Conservation (phyloP, 1,139 yeast species). For the Meyerozyma elateridarum region DNA sequence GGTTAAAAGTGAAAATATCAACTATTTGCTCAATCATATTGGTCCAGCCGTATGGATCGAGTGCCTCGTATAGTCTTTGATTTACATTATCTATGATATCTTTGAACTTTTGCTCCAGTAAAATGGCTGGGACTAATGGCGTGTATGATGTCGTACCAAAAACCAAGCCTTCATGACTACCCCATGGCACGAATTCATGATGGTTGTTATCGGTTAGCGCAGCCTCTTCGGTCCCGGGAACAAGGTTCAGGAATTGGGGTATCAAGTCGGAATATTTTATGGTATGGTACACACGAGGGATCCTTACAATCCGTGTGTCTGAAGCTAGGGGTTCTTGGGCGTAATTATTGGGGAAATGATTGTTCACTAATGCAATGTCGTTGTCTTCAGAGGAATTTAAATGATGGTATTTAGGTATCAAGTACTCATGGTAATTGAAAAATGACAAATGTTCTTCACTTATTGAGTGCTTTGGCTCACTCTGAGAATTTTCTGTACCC, state of each 20-base stretch:
- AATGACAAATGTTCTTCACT: too few relatives aligned
- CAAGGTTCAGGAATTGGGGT: slow-evolving; percentile 54
- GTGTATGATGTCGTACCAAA: slow-evolving; percentile 54
- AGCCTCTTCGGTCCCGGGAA: slow-evolving; percentile 69
- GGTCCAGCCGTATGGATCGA: slow-evolving; percentile 27
- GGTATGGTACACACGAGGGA: slow-evolving; percentile 49
- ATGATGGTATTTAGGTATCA: slow-evolving; percentile 30
- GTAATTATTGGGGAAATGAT: slow-evolving; percentile 62
- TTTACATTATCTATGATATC: slow-evolving; percentile 46
- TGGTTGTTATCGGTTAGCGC: slow-evolving; percentile 31
- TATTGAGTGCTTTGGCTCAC: too few relatives aligned
- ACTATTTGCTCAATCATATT: slow-evolving; percentile 38
- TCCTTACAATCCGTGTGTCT: slow-evolving; percentile 54
- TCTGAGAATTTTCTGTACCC: too few relatives aligned
- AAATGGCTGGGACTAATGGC: slow-evolving; percentile 44
- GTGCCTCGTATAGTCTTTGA: slow-evolving; percentile 33
- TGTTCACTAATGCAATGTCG: slow-evolving; percentile 40
- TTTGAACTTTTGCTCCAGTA: slow-evolving; percentile 31
- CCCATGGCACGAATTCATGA: slow-evolving; percentile 28
- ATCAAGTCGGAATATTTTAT: slow-evolving; percentile 27
- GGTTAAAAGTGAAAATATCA: slow-evolving; percentile 44
- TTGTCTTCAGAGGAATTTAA: slow-evolving; percentile 11
- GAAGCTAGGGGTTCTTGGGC: slow-evolving; percentile 21
- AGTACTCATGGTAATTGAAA: slow-evolving; percentile 65
- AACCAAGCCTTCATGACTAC: slow-evolving; percentile 32